Conservation (phyloP, 78 protist species). For the Polysphondylium violaceum region DNA sequence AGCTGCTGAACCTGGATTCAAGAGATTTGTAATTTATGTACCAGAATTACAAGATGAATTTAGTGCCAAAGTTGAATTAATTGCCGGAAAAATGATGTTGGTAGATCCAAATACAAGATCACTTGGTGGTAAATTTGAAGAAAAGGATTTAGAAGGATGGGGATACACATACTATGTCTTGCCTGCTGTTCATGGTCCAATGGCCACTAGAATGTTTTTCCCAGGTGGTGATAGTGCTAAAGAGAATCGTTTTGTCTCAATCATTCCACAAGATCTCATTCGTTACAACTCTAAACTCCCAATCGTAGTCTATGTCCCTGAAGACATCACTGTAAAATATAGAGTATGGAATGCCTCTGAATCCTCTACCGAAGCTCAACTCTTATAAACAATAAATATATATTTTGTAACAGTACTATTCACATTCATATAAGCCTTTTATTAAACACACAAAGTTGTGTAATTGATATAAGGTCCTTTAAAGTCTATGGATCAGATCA, state of each 20-base stretch:
- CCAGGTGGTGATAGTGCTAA: neutral
- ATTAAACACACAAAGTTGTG: no score
- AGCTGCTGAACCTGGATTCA: neutral
- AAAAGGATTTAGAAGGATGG: constrained; percentile 10
- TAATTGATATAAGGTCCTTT: no score
- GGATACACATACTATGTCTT: constrained; percentile 26
- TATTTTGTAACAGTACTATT: no score
- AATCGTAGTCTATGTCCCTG: constrained; percentile 29
- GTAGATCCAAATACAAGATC: constrained; percentile 5
- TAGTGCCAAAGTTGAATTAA: constrained; percentile 10
- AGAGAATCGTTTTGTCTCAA: neutral
- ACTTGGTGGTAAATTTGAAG: constrained; percentile 17
- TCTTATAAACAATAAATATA: neutral
- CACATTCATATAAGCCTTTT: no score
- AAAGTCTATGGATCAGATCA: no score
- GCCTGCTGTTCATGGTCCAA: constrained; percentile 7
- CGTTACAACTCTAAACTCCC: constrained; percentile 18
- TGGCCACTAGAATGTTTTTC: constrained; percentile 2
- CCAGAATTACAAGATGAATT: constrained; percentile 6
- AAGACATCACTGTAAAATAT: neutral
- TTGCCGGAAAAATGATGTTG: constrained; percentile 1
- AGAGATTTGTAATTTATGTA: constrained; percentile 1
- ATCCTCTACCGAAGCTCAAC: neutral
- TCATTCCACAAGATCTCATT: neutral
- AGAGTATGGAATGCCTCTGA: constrained; percentile 10